Evolutionary conservation across 345 rosid species (phyloP), one percentile per base, ranked within the genome.

Genomic region (Barbarea vulgaris): DNA sequence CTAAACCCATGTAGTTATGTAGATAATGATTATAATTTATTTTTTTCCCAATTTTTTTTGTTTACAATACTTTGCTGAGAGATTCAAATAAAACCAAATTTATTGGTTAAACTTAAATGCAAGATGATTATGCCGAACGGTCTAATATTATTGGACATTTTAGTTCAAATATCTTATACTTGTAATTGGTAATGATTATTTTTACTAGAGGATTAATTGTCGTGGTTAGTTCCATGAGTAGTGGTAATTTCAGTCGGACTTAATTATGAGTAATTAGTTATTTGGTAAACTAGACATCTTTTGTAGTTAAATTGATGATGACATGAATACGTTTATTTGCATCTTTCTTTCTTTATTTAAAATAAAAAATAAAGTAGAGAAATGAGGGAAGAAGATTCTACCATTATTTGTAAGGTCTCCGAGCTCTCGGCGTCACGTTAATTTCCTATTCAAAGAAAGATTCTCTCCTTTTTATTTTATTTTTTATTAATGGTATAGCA

Each of bases 351-450:
- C 12, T 13, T 67, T 52, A 34, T 47, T 24, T n/a, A n/a, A n/a
- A n/a, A 57, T 25, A 54, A 46, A 31, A 48, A 22, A 19, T 50
- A 66, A 72, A 76, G 70, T 54, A 63, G 50, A 54, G 4, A 54
- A 69, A 12, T 13, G 48, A 53, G 37, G 65, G 27, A 73, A 59
- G 73, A 72, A 72, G 69, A 78, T 67, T 66, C 77, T 50, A 58
- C 54, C 6, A 78, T 66, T 67, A 59, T 65, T 66, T 70, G 71
- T 70, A 77, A 70, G 80, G 70, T 55, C 80, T 70, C 80, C 80
- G 1, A 77, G 80, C 74, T 78, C 77, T 73, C 36, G 68, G 81
- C 63, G 28, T 78, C 77, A 72, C 62, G 56, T 72, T 72, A 59
- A 22, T 51, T 72, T 77, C 50, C 50, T 72, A 78, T 65, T 59